phyloP scores from a whole-genome alignment of 768 basidiomycete genomes.

The Pisolithus albus region DNA sequence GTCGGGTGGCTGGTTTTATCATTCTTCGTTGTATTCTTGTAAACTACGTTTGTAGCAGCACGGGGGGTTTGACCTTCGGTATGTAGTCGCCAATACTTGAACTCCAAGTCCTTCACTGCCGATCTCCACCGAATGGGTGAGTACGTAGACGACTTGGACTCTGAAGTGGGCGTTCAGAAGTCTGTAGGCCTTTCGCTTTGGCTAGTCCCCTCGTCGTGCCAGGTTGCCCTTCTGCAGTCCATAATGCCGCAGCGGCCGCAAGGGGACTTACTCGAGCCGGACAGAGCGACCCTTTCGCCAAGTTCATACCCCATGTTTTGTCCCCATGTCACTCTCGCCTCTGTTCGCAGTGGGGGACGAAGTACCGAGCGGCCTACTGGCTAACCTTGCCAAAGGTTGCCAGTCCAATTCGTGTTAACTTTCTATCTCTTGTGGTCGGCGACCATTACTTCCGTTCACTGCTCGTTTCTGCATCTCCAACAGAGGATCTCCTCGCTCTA shows the following conservation, averaged over 20 bases:
- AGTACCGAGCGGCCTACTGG: slow-evolving; percentile 30
- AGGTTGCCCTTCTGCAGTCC: slow-evolving; percentile 37
- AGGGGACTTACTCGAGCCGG: slow-evolving; percentile 2
- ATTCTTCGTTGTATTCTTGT: no score
- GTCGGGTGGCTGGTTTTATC: no score
- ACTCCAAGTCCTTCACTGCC: no score
- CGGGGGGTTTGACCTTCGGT: no score
- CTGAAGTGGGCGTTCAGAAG: no score
- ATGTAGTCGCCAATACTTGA: no score
- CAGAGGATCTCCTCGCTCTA: slow-evolving; percentile 40
- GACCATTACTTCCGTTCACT: slow-evolving; percentile 68
- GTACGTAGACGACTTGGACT: no score
- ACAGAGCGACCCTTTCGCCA: slow-evolving; percentile 11
- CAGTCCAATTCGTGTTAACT: slow-evolving; percentile 36
- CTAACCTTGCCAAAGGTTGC: slow-evolving; percentile 32
- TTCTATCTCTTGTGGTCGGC: slow-evolving; percentile 50
- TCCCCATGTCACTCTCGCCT: slow-evolving; percentile 66
- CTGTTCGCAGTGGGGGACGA: slow-evolving; percentile 26
- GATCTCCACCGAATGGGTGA: no score
- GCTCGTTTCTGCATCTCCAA: slow-evolving; percentile 44
- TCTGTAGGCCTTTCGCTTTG: slow-evolving; percentile 55
- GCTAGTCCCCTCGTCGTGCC: slow-evolving; percentile 53
- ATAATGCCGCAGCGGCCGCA: slow-evolving; percentile 39
- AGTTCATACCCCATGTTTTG: slow-evolving; percentile 54
- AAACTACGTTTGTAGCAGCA: no score